Evolutionary conservation across 1,139 yeast genomes (phyloP), one percentile per base, ranked within the genome.

Genomic region (Barnettozyma hawaiiensis): DNA sequence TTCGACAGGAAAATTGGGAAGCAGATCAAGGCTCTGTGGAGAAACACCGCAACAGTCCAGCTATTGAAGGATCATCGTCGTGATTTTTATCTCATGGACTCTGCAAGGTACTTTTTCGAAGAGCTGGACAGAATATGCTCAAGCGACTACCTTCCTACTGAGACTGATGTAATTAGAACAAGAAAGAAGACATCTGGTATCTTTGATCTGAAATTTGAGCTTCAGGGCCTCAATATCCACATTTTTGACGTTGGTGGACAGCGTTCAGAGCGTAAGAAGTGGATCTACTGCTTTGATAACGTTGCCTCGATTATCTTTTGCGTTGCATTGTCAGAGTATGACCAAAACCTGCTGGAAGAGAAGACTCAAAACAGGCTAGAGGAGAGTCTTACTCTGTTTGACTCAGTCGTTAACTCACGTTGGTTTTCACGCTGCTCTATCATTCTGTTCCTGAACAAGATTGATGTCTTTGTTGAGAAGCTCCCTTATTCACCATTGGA

Each of bases 181-280:
- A 80, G 97, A 66, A 85, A 86, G 60, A 89, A 86, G 66, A 89
- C 97, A 0, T 84, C 95, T 1, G 97, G 97, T 65, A 86, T 89
- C 37, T 86, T 81, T 58, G 96, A 87, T 59, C 81, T 86, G 49
- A 72, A 74, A 45, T 85, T 89, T 57, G 81, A 81, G 51, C 76
- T 87, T 80, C 90, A 86, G 32, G 76, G 76, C 40, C 67, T 86
- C 44, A 80, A 80, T 57, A 75, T 87, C 45, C 95, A 86, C 62
- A 78, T 89, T 73, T 87, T 75, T 60, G 97, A 89, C 62, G 96
- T 89, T 39, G 97, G 97, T 49, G 97, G 97, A 2, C 97, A 89
- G 64, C 70, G 97, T 54, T 81, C 92, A 2, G 97, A 89, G 65
- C 78, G 97, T 42, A 86, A 86, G 58, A 89, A 89, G 62, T 89